A percentile compares a stretch with the other conserved stretches of the same genome.
These are phyloP conservation scores for Wickerhamiella azyma DNA, from an alignment of 805 yeast species.

Conservation along the genomic window DNA sequence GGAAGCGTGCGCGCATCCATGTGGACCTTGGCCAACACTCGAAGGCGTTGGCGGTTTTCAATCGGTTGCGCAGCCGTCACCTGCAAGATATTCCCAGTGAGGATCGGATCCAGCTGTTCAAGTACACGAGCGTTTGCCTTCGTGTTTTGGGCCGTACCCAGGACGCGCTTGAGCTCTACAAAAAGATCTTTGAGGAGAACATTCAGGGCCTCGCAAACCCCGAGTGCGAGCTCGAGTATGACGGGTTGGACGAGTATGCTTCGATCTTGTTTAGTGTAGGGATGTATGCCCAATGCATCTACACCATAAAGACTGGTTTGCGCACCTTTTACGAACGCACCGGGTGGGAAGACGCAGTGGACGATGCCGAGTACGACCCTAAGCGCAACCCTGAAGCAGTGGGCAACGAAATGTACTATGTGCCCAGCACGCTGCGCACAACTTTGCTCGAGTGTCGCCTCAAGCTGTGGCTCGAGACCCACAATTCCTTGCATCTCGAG, in stretches of 20 bases:
- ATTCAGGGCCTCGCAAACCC: background rate
- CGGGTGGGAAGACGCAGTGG: constrained; percentile 50
- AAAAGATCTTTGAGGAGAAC: constrained; percentile 1
- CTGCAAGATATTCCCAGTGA: constrained; percentile 32
- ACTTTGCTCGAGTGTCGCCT: constrained; percentile 68
- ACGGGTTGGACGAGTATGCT: constrained; percentile 3
- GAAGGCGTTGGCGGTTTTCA: constrained; percentile 20
- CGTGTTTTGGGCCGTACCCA: constrained; percentile 15
- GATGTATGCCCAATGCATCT: constrained; percentile 33
- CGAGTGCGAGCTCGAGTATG: background rate
- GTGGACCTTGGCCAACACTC: constrained; percentile 18
- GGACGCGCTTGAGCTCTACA: constrained; percentile 9
- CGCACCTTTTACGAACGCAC: constrained; percentile 69
- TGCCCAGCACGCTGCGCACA: constrained; percentile 80
- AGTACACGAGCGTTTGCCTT: constrained; percentile 16
- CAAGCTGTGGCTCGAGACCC: constrained; percentile 29
- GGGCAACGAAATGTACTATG: constrained; percentile 23
- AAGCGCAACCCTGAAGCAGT: constrained; percentile 30
- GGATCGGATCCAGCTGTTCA: constrained; percentile 25
- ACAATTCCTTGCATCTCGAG: constrained; percentile 30
- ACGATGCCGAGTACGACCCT: constrained; percentile 75
- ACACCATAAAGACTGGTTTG: constrained; percentile 52
- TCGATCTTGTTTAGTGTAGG: background rate
- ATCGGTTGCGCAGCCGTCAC: constrained; percentile 16
- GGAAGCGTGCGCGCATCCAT: constrained; percentile 40